Conservation (phyloP, 768 basidiomycete species). For the Suillus sp. region DNA sequence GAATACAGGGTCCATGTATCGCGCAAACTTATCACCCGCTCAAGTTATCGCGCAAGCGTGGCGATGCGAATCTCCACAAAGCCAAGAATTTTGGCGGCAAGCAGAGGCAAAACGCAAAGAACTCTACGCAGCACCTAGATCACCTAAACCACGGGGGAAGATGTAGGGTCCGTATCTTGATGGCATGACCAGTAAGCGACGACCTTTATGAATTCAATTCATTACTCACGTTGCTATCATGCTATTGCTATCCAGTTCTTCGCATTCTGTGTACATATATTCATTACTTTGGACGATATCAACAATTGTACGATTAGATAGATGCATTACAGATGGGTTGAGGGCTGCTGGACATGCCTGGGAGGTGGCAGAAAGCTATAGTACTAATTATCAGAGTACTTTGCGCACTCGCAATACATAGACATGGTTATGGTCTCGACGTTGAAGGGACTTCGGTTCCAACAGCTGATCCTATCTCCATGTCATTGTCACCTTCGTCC, state of each 20-base stretch:
- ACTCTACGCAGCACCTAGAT: conserved; percentile 45
- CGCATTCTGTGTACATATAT: conserved; percentile 33
- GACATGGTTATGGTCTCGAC: conserved; percentile 22
- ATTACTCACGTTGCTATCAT: conserved; percentile 1
- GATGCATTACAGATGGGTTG: conserved; percentile 16
- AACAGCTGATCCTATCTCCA: conserved; percentile 29
- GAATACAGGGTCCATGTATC: conserved; percentile 31
- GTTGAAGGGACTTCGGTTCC: conserved; percentile 10
- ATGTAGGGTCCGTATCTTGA: conserved; percentile 43
- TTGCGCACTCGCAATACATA: conserved; percentile 20
- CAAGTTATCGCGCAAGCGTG: conserved; percentile 71
- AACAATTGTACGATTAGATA: conserved; percentile 29
- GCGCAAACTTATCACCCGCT: conserved; percentile 47
- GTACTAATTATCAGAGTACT: conserved; percentile 27
- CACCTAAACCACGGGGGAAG: conserved; percentile 45
- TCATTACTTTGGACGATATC: conserved; percentile 27
- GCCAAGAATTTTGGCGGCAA: conserved; percentile 60
- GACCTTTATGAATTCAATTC: not conserved
- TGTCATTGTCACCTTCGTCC: conserved; percentile 45
- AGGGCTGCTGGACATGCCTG: conserved; percentile 16
- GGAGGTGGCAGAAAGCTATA: conserved; percentile 22
- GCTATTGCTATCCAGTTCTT: conserved; percentile 20
- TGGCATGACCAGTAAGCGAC: conserved; percentile 22
- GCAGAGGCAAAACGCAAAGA: conserved; percentile 50
- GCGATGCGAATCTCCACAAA: conserved; percentile 62